Conservation (phyloP, 805 yeast genomes). For the Cyberlindnera euphorbiae region DNA sequence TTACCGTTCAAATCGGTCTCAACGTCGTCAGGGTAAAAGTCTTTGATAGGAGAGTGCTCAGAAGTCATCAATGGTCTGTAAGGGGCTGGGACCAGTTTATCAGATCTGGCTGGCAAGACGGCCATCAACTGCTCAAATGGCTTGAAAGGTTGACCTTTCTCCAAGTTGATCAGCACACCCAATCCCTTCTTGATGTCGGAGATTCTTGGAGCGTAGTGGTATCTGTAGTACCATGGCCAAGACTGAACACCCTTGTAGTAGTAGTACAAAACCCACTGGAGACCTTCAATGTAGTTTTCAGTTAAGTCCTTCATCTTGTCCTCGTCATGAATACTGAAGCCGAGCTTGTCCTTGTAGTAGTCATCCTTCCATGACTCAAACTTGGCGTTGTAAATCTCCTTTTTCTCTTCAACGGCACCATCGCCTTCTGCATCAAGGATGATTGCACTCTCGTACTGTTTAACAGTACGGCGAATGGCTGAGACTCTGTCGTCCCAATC, state of each 20-base stretch:
- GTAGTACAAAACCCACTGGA: constrained; percentile 94
- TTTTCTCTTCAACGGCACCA: constrained; percentile 41
- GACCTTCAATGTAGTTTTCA: constrained; percentile 84
- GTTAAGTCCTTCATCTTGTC: constrained; percentile 59
- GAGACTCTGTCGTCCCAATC: constrained; percentile 51
- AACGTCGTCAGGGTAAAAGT: constrained; percentile 86
- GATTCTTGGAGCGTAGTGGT: constrained; percentile 92
- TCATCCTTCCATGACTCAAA: constrained; percentile 78
- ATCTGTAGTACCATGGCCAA: constrained; percentile 91
- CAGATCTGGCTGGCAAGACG: constrained; percentile 91
- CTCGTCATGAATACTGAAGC: constrained; percentile 54
- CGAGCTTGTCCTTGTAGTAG: constrained; percentile 81
- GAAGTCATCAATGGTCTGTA: constrained; percentile 85
- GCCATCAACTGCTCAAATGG: constrained; percentile 94
- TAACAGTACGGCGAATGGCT: constrained; percentile 49
- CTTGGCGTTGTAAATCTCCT: constrained; percentile 64
- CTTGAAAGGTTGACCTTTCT: constrained; percentile 70
- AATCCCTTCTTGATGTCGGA: constrained; percentile 80
- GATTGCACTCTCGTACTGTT: constrained; percentile 59
- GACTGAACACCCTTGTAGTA: constrained; percentile 89
- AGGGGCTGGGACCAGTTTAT: constrained; percentile 66
- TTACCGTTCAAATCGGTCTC: constrained; percentile 91
- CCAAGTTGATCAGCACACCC: constrained; percentile 56
- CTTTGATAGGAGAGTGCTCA: constrained; percentile 77
- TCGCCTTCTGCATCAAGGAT: constrained; percentile 55